Base-by-base conservation (phyloP, 2,329 filamentous ascomycete genomes). In the Paraphaeosphaeria minitans region DNA sequence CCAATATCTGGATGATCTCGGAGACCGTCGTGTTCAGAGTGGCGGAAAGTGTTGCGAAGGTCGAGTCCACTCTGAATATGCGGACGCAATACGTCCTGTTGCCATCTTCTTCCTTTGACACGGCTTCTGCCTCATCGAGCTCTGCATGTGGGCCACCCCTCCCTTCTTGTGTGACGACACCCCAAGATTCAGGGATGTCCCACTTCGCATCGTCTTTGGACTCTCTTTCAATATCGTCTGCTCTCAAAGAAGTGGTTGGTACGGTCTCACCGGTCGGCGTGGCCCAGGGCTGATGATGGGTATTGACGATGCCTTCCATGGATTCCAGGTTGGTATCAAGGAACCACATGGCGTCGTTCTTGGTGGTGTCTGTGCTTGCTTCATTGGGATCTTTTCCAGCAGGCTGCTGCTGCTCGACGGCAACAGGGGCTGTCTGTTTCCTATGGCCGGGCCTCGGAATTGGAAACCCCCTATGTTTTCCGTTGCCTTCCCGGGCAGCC, bases 161-260 rank as follows among this genome's bases (percentile, higher is more conserved):
- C 55, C 92, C 89, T 66, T 92, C 88, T 8, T 85, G 86, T 58
- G 87, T 88, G 66, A 91, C 91, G 27, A 98, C 94, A 52, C 91
- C 93, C 95, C 95, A 99, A 74, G 93, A 97, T 75, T 98, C 94
- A 1, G 95, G 94, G 3, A 93, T 93, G 75, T 96, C 91, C 94
- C 94, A 99, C 3, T 87, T 86, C 1, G 88, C 87, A 29, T 74
- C 78, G 51, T 79, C 76, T 37, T 78, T 75, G 22, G 69, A 63
- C 27, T 76, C 73, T 16, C 59, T 31, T 27, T 61, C 64, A 48
- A 65, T 68, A 19, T 78, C 74, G 10, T 77, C 74, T 16, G 62
- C 80, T 77, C 65, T 83, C 65, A 74, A 65, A 87, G 88, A 73
- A 29, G 63, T 56, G 33, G 74, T 71, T 55, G 75, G 76, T n/a